Evolutionary conservation across 2,329 filamentous ascomycete genomes (phyloP), one percentile per base, ranked within the genome.

Genomic region (Curvularia spicifera): DNA sequence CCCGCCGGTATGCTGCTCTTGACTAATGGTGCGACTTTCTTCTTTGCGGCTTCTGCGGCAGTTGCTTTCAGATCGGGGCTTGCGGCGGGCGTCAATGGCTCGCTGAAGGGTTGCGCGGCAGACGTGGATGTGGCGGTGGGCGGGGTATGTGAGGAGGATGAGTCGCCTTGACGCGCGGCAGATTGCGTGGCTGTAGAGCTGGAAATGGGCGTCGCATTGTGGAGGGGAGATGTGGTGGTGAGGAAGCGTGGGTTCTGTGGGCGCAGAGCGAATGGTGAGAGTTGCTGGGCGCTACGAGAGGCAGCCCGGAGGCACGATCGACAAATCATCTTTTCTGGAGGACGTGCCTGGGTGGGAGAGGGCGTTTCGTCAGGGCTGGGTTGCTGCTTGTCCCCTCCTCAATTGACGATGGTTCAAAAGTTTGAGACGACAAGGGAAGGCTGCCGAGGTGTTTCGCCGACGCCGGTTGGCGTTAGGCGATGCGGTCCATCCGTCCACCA

Each of bases 1-100:
- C 91, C 91, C 5, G 87, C 86, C 2, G 83, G 80, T 67, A 89
- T 88, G 28, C 82, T 83, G 56, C 76, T 78, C 60, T 74, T 69
- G 13, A 76, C 66, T 9, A 75, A 59, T 24, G 71, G 66, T 18
- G 72, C 67, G 8, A 63, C 53, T 47, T 76, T 73, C 60, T 74
- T 72, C 44, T 68, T 68, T 15, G 67, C 63, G n/a, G 52, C 58
- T 9, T 68, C 67, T 24, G 62, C 64, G 50, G 55, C 71, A 57
- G 57, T 68, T 53, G 60, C 69, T 51, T 74, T 71, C 37, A 66
- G 57, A 33, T 55, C 47, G 28, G 67, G 48, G 6, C 75, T 53
- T 1, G 68, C 52, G 3, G 63, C 59, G 8, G 72, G 67, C 3
- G 72, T 71, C n/a, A 77, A 58, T 1, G 78, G 74, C 35, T 76